Base-by-base conservation (phyloP, 192 early-diverging fungal species). In the Backusella mclennaniae region DNA sequence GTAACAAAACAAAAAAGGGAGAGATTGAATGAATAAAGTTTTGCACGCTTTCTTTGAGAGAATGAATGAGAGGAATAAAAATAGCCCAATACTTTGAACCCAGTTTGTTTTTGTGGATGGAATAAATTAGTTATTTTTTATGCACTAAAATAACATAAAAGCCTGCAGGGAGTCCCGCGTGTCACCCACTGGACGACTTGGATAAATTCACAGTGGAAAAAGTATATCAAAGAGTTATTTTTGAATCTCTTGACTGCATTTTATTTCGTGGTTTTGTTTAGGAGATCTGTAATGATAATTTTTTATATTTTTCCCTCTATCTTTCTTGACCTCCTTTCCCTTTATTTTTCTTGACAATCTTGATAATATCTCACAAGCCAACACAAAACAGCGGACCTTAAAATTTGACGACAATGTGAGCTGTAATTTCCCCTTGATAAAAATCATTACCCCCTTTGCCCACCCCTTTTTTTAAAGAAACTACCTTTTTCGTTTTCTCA, bases 401-500 rank as follows among this genome's bases (percentile, higher is more conserved):
- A 63, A 63, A 11, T 29, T 29, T 26, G 56, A 63, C 56, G 21
- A 63, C 56, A 63, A 63, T 63, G 56, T 63, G 56, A 63, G 56
- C 56, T 63, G 56, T 63, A 63, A 63, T 63, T 67, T 69, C 67
- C 67, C 67, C 67, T 36, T 69, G 67, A 69, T 36, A 69, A 69
- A 69, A 69, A 69, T 6, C 8, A 69, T n/a, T 26, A 12, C 67
- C 67, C 35, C 67, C 67, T 69, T 33, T 36, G 12, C 21, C 36
- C 12, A n/a, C 36, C 31, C 36, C 17, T 12, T n/a, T 63, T 63
- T 63, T 63, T 56, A 56, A 56, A 59, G 56, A 59, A 59, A 59
- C 56, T 26, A 59, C 26, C 6, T 59, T 59, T 59, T 59, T 12
- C 21, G 23, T 59, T 69, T 76, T 36, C 42, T 44, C 15, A 44